Conservation (phyloP, 1,284 basidiomycete genomes). For the Sporisorium exsertum region DNA sequence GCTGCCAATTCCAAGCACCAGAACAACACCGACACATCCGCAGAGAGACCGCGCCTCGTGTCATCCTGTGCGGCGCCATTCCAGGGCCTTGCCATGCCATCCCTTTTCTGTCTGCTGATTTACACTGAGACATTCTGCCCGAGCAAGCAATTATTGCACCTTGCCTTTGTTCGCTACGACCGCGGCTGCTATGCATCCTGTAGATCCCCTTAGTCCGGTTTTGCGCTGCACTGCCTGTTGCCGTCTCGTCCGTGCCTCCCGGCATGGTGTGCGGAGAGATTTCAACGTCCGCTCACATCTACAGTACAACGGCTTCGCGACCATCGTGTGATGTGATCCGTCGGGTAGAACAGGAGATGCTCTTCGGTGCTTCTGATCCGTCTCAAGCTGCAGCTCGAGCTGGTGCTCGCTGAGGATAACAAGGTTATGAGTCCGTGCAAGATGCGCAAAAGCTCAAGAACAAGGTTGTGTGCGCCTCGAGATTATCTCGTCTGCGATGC, state of each 20-base stretch:
- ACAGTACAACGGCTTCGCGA: constrained; percentile 8
- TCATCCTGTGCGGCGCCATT: not conserved
- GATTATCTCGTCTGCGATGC: not conserved
- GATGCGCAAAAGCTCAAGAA: not conserved
- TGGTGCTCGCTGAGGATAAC: not conserved
- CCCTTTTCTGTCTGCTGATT: not conserved
- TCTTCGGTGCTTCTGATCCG: constrained; percentile 4
- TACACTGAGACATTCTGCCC: constrained; percentile 4
- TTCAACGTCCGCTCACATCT: constrained; percentile 8
- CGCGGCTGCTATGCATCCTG: constrained; percentile 9
- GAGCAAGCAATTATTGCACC: not conserved
- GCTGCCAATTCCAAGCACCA: not conserved
- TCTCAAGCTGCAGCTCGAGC: not conserved
- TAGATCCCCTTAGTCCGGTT: not conserved
- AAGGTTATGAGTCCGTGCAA: not conserved
- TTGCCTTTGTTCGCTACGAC: not conserved
- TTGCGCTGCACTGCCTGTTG: not conserved
- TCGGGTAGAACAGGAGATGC: not conserved
- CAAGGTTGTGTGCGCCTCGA: not conserved
- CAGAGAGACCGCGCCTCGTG: not conserved
- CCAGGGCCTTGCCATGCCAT: constrained; percentile 6
- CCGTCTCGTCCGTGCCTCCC: not conserved
- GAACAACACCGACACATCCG: not conserved
- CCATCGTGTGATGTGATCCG: not conserved
- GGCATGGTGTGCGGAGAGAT: not conserved